These are phyloP conservation scores for Scutellospora calospora DNA, from an alignment of 371 early-diverging fungal genomes.

Conservation along the genomic window DNA sequence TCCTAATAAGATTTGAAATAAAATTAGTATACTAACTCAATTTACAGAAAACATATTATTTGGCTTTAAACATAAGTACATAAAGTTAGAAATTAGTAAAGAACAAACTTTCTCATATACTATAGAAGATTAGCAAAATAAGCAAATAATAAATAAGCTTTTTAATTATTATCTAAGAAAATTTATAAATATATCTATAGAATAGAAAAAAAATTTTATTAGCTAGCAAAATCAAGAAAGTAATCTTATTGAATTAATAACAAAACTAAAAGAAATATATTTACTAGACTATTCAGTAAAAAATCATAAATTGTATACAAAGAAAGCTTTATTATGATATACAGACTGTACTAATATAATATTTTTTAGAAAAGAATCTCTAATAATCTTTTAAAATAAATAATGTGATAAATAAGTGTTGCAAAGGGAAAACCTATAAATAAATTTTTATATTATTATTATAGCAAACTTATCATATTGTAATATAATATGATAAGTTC, in stretches of 20 bases:
- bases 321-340: not conserved
- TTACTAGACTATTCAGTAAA: not conserved
- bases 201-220: not conserved
- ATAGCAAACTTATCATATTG: too few relatives aligned
- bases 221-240: not conserved
- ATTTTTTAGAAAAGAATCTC: not conserved
- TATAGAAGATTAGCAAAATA: not conserved
- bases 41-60: not conserved
- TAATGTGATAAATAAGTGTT: too few relatives aligned
- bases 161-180: not conserved
- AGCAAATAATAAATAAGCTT: not conserved
- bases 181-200: not conserved
- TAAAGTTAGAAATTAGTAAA: not conserved
- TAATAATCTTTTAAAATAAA: not conserved
- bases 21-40: not conserved
- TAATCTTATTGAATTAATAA: not conserved
- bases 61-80: not conserved
- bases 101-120: not conserved
- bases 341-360: not conserved
- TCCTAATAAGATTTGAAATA: not conserved
- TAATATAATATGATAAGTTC: too few relatives aligned
- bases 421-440: too few relatives aligned
- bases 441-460: too few relatives aligned
- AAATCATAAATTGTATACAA: not conserved
- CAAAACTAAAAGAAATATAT: not conserved